Conservation (phyloP, 306 rosid species). For the Prunus mongolica region DNA sequence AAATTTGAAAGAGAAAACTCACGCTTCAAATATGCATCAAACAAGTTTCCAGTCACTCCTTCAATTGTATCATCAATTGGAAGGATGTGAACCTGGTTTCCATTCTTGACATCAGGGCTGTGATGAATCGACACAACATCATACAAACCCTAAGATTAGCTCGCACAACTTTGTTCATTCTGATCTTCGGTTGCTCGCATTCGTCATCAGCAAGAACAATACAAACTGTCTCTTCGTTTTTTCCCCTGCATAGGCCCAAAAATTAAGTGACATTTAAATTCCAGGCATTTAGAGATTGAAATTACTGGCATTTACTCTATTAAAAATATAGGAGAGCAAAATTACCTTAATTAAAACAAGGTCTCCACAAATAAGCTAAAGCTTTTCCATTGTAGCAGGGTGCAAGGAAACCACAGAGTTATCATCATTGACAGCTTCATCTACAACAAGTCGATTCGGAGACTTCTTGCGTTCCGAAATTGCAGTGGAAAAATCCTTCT, state of each 20-base stretch:
- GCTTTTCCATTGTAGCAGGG: conserved; percentile 56
- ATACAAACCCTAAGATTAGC: conserved; percentile 56
- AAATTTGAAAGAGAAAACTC: conserved; percentile 20
- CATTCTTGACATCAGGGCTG: conserved; percentile 62
- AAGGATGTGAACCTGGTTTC: conserved; percentile 60
- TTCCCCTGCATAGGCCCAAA: conserved; percentile 37
- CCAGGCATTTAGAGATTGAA: neutral
- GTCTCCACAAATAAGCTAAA: conserved; percentile 53
- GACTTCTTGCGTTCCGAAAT: conserved; percentile 63
- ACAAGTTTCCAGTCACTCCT: conserved; percentile 62
- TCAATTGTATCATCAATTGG: conserved; percentile 65
- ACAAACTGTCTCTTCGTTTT: conserved; percentile 55
- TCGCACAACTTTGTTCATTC: conserved; percentile 66
- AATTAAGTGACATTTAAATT: neutral
- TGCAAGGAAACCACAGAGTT: conserved; percentile 57
- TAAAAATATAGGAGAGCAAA: neutral
- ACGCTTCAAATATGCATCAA: conserved; percentile 68
- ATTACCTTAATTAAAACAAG: conserved; percentile 53
- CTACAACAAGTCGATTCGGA: conserved; percentile 62
- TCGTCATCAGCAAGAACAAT: conserved; percentile 52
- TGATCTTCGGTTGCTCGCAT: conserved; percentile 56
- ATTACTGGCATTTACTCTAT: neutral
- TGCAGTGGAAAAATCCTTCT: conserved; percentile 59
- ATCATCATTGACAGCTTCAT: conserved; percentile 56
- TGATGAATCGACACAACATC: conserved; percentile 58